phyloP scores from a whole-genome alignment of 2,329 filamentous ascomycete species.

The Torrubiella hemipterigena region DNA sequence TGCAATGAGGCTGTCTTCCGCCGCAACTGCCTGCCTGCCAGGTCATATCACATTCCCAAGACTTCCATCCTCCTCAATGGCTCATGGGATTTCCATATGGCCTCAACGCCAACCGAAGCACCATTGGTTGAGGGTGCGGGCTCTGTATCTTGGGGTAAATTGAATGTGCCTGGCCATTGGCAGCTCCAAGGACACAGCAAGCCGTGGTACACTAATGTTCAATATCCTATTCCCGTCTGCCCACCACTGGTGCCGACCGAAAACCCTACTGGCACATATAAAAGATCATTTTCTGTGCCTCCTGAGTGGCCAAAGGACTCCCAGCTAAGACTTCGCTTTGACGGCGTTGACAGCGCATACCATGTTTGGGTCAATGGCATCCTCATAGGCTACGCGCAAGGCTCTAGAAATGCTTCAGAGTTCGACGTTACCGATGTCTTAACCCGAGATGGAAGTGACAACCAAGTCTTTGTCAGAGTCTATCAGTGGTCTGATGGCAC shows the following conservation, averaged over 20 bases:
- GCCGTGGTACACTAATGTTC: slow-evolving; percentile 58
- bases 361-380: slow-evolving; percentile 57
- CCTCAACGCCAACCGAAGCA: slow-evolving; percentile 30
- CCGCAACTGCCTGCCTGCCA: slow-evolving; percentile 38
- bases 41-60: slow-evolving; percentile 40
- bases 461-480: slow-evolving; percentile 50
- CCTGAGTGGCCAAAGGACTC: slow-evolving; percentile 25
- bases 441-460: slow-evolving; percentile 25
- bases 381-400: slow-evolving; percentile 56
- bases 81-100: slow-evolving; percentile 43
- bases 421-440: slow-evolving; percentile 50
- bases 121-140: slow-evolving; percentile 21
- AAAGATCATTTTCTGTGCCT: slow-evolving; percentile 41
- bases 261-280: slow-evolving; percentile 54
- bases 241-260: slow-evolving; percentile 50
- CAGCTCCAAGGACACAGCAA: slow-evolving; percentile 55
- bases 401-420: slow-evolving; percentile 55
- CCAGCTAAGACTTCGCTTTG: slow-evolving; percentile 53
- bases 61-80: slow-evolving; percentile 40
- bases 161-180: slow-evolving; percentile 55
- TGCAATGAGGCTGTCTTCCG: slow-evolving; percentile 38
- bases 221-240: slow-evolving; percentile 52
- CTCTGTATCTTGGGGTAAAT: slow-evolving; percentile 24
- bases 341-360: slow-evolving; percentile 61
- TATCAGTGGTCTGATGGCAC: slow-evolving; percentile 60